phyloP scores from a whole-genome alignment of 148 eudicot species.

The Chenopodium suecicum region DNA sequence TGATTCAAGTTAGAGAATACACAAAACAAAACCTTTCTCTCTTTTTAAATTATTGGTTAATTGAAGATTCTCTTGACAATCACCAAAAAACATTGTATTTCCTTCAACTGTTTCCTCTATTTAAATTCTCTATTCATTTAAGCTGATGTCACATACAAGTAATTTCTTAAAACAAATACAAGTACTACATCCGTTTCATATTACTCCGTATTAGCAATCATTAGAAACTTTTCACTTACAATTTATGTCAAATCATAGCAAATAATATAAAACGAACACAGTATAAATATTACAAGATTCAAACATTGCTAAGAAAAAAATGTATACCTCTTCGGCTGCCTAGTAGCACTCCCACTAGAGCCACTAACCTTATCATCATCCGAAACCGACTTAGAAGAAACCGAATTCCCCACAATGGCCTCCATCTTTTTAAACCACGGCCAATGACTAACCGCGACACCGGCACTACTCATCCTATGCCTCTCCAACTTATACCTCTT shows the following conservation, averaged over 20 bases:
- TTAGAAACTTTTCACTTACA: no score
- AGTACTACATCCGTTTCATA: neutral
- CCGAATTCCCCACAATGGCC: conserved; percentile 67
- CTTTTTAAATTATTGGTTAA: neutral
- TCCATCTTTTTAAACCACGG: conserved; percentile 97
- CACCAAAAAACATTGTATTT: no score
- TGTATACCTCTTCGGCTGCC: conserved; percentile 70
- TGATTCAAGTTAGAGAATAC: neutral
- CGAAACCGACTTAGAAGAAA: conserved; percentile 40
- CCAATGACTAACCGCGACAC: conserved; percentile 65
- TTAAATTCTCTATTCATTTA: neutral
- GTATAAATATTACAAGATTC: neutral
- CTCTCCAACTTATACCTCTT: conserved; percentile 94
- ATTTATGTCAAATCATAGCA: no score
- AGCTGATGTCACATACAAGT: neutral
- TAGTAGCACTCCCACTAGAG: conserved; percentile 36
- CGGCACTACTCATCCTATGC: conserved; percentile 68
- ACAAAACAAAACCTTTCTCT: neutral
- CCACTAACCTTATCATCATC: conserved; percentile 66
- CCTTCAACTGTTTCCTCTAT: neutral
- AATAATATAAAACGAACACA: no score
- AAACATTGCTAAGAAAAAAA: neutral
- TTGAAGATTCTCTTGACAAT: neutral
- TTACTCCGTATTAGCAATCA: no score
- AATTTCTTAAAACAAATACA: neutral